These are phyloP conservation scores for Rosa multiflora DNA, from an alignment of 306 rosid species.

Conservation along the genomic window DNA sequence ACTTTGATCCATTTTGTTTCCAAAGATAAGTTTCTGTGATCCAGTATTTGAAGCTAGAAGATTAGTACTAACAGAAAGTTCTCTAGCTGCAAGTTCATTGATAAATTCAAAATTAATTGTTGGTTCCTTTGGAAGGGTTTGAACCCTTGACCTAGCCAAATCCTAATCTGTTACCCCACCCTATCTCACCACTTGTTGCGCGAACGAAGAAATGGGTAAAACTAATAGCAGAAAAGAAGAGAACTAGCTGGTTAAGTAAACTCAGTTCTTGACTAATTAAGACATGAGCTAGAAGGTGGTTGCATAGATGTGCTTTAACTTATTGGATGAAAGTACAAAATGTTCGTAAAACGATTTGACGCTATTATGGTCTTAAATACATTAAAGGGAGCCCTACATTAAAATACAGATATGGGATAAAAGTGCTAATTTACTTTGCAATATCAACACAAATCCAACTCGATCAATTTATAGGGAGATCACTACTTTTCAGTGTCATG, in stretches of 20 bases:
- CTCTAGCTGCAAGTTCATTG: background rate
- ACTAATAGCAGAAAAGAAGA: background rate
- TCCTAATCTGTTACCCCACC: background rate
- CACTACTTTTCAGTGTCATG: background rate
- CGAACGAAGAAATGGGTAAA: background rate
- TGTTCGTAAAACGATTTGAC: background rate
- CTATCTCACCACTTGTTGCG: background rate
- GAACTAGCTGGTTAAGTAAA: background rate
- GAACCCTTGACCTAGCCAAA: background rate
- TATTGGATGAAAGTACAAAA: conserved; percentile 8
- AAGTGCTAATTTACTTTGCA: conserved; percentile 6
- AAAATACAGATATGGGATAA: background rate
- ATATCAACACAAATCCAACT: background rate
- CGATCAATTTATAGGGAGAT: background rate
- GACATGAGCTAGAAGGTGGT: conserved; percentile 4
- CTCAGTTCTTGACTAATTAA: background rate
- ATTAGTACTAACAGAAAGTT: background rate
- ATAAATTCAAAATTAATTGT: background rate
- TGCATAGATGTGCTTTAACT: background rate
- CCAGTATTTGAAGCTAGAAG: background rate
- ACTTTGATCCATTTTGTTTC: background rate
- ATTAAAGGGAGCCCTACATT: background rate
- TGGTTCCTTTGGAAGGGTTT: background rate
- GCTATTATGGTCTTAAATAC: background rate
- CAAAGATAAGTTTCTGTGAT: background rate